phyloP scores from a whole-genome alignment of 768 basidiomycete species.

The Epithele typhae region DNA sequence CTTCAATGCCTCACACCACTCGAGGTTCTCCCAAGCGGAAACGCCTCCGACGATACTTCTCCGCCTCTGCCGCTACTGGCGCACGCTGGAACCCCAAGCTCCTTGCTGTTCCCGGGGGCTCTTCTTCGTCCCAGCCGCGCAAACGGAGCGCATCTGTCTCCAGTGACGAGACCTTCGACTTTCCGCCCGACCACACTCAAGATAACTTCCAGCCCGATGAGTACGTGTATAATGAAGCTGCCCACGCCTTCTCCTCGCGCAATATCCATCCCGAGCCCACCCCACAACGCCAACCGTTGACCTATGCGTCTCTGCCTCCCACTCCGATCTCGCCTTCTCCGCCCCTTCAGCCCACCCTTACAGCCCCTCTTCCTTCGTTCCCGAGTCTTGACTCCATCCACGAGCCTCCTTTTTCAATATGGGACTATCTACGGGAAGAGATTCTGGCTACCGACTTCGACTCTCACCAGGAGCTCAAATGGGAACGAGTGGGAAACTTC shows the following conservation, averaged over 20 bases:
- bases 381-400: slow-evolving; percentile 16
- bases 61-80: slow-evolving; percentile 22
- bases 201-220: slow-evolving; percentile 15
- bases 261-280: slow-evolving; percentile 5
- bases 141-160: slow-evolving; percentile 17
- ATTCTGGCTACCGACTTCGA: slow-evolving; percentile 91
- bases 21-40: slow-evolving; percentile 24
- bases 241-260: slow-evolving; percentile 4
- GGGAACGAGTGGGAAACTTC: slow-evolving; percentile 97
- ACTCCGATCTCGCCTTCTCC: slow-evolving; percentile 60
- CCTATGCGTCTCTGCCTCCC: slow-evolving; percentile 71
- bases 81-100: slow-evolving; percentile 16
- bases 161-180: slow-evolving; percentile 12
- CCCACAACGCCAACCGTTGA: slow-evolving; percentile 32
- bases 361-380: slow-evolving; percentile 18
- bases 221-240: too few species aligned
- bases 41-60: slow-evolving; percentile 21
- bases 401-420: slow-evolving; percentile 68
- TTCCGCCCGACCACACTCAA: slow-evolving; percentile 12
- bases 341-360: slow-evolving; percentile 15
- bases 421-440: slow-evolving; percentile 91
- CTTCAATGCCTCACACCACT: slow-evolving; percentile 18
- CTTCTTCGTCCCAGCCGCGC: slow-evolving; percentile 8
- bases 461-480: slow-evolving; percentile 89
- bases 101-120: background rate